Percentiles rank a stretch among this genome's conserved stretches.
phyloP scores from a whole-genome alignment of 306 rosid species.

The Citrullus colocynthis region DNA sequence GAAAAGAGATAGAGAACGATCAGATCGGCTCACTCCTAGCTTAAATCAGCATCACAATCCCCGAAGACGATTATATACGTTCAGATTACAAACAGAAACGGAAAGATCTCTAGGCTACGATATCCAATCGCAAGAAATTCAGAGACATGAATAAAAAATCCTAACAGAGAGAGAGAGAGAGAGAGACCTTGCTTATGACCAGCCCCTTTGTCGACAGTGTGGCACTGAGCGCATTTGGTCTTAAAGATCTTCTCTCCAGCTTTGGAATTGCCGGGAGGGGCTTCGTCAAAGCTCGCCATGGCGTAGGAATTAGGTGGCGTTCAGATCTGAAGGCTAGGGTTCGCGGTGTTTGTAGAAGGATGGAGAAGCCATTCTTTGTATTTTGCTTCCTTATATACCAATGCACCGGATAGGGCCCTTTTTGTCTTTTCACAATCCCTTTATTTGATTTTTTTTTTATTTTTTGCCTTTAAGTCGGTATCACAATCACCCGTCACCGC shows the following conservation, averaged over 20 bases:
- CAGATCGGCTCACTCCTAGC: not conserved
- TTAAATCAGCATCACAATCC: not conserved
- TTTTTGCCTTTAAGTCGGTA: not conserved
- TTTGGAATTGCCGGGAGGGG: not conserved
- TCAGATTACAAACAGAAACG: not conserved
- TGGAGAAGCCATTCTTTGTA: not conserved
- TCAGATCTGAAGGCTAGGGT: slow-evolving; percentile 1
- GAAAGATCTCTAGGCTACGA: not conserved
- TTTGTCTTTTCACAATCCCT: not conserved
- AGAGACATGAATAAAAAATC: not conserved
- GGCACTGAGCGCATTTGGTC: slow-evolving; percentile 10
- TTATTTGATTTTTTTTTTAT: not conserved
- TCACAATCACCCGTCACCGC: not conserved
- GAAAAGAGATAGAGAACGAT: not conserved
- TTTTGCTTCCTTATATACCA: not conserved
- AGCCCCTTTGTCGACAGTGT: slow-evolving; percentile 3
- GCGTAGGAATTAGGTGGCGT: not conserved
- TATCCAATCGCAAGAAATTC: not conserved
- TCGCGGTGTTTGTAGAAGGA: not conserved
- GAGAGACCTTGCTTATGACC: slow-evolving; percentile 1
- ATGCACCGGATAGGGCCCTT: not conserved
- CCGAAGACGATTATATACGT: not conserved
- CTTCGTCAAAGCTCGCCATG: slow-evolving; percentile 6
- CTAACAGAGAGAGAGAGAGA: not conserved
- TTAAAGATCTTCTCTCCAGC: slow-evolving; percentile 3